Conservation (phyloP, 164 flowering plant genomes). For the Santalum album region DNA sequence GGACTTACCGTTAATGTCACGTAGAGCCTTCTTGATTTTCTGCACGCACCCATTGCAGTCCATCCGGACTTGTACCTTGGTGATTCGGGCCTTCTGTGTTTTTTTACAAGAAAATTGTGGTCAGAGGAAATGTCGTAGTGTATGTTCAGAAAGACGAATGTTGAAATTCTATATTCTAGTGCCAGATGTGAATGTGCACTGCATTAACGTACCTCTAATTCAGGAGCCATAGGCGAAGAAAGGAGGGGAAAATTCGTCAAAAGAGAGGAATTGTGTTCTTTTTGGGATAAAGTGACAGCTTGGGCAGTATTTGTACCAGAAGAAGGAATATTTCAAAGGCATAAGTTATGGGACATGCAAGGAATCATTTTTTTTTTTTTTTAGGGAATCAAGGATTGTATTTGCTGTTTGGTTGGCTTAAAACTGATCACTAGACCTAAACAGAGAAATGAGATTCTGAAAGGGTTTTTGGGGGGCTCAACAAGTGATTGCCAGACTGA, state of each 20-base stretch:
- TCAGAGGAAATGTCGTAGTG: neutral
- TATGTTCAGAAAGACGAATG: neutral
- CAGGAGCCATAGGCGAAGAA: slow-evolving; percentile 43
- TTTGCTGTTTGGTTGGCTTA: too few relatives aligned
- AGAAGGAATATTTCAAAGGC: slow-evolving; percentile 52
- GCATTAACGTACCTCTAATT: slow-evolving; percentile 39
- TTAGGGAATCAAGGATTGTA: neutral
- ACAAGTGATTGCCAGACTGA: too few relatives aligned
- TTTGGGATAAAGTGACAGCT: slow-evolving; percentile 16
- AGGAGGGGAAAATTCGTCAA: slow-evolving; percentile 4
- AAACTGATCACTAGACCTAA: too few relatives aligned
- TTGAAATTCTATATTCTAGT: neutral
- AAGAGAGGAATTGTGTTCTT: slow-evolving; percentile 9
- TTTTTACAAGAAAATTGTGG: neutral
- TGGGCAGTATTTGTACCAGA: slow-evolving; percentile 25
- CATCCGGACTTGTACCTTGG: slow-evolving; percentile 80
- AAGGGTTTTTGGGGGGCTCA: too few relatives aligned
- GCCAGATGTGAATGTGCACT: neutral
- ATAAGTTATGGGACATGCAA: slow-evolving; percentile 60
- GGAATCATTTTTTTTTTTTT: slow-evolving; percentile 39
- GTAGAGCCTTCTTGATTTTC: slow-evolving; percentile 85
- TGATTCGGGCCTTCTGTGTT: slow-evolving; percentile 69
- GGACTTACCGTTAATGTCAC: slow-evolving; percentile 53
- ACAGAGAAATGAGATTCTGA: too few relatives aligned
- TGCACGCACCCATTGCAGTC: slow-evolving; percentile 97